Evolutionary conservation across 331 rosid genomes (phyloP), one percentile per base, ranked within the genome.

Genomic region (Rosa hybrid): DNA sequence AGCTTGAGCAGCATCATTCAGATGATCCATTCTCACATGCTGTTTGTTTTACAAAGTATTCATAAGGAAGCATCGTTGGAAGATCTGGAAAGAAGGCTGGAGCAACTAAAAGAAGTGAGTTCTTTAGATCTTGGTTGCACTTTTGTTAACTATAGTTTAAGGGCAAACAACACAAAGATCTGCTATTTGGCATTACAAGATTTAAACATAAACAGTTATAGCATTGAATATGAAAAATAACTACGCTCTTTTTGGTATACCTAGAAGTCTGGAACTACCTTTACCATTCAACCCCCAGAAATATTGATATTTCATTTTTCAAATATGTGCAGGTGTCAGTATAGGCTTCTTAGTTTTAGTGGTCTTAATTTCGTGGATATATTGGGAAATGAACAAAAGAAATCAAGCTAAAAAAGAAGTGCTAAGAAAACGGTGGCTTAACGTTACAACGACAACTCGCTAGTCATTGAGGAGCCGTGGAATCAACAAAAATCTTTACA

Each of bases 51-150:
- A 87, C 90, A 80, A 72, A 82, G 84, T 71, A 62, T 80, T 45
- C 80, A 94, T 88, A 92, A 86, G 83, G 85, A 88, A 50, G 90
- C 93, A 18, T 86, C 84, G 4, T 80, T 80, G 3, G 92, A 88
- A 27, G 88, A 88, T 83, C 88, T 94, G 45, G 77, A 84, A 38
- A 84, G 63, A 38, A 80, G 93, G 57, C 84, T 48, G 63, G 86
- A 92, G 59, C 87, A 86, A 88, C 83, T 94, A 63, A 59, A 87
- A 81, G 79, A 86, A 94, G 98, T 92, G 21, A 82, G 94, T 81
- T 70, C n/a, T 63, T 20, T 27, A 12, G 74, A 11, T 23, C 12
- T 57, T 46, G 49, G 18, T 48, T 57, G 5, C 69, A 70, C 68
- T 71, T 45, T 80, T 56, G 25, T 8, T 21, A 23, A 23, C 4